phyloP scores from a whole-genome alignment of 1,139 yeast genomes.

The Candida sanyaensis region DNA sequence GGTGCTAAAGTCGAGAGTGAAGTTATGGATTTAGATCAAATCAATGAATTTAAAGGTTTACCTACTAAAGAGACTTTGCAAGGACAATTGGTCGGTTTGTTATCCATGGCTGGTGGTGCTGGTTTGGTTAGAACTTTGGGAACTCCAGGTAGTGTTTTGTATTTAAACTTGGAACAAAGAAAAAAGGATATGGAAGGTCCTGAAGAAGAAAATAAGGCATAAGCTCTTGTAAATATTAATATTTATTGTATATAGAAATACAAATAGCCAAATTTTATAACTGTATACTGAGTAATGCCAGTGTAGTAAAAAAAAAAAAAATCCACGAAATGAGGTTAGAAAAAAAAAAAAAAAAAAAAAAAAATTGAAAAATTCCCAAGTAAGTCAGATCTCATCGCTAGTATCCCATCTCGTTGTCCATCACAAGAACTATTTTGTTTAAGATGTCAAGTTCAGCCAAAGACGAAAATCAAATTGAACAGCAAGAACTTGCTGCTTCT shows the following conservation, averaged over 20 bases:
- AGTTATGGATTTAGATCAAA: constrained; percentile 52
- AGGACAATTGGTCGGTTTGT: constrained; percentile 81
- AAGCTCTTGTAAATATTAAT: constrained; percentile 8
- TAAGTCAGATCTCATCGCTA: neutral
- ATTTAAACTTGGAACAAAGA: constrained; percentile 71
- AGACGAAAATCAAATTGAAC: neutral
- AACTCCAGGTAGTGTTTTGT: constrained; percentile 63
- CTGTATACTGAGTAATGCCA: neutral
- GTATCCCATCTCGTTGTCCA: too few relatives aligned
- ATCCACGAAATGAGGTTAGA: neutral
- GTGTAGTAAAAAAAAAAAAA: neutral
- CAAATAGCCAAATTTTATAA: neutral
- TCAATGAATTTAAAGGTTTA: constrained; percentile 68
- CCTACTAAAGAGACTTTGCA: constrained; percentile 74
- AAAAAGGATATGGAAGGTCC: constrained; percentile 38
- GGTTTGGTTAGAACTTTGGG: constrained; percentile 84
- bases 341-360: neutral
- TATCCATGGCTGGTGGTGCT: constrained; percentile 84
- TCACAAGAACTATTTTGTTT: too few relatives aligned
- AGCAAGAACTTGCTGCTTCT: constrained; percentile 14
- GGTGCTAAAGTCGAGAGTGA: constrained; percentile 78
- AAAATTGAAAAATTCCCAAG: neutral
- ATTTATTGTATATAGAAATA: constrained; percentile 1
- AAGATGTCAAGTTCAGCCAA: neutral
- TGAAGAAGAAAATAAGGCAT: constrained; percentile 9